phyloP scores from a whole-genome alignment of 371 early-diverging fungal species.

The Globomyces sp. region DNA sequence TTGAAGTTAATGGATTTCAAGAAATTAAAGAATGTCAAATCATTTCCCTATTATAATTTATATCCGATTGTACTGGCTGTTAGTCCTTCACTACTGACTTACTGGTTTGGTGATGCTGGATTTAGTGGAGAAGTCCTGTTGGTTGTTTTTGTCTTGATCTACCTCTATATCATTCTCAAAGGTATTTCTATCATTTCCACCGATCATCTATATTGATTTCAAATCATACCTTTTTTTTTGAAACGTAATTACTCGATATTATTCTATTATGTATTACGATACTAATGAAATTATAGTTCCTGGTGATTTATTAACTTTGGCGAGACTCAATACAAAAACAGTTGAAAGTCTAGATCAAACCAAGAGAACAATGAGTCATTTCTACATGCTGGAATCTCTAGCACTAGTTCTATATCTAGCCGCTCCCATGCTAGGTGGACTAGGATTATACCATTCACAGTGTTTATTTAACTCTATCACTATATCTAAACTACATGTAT shows the following conservation, averaged over 20 bases:
- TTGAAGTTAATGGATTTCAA: no score
- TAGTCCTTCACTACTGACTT: slow-evolving; percentile 1
- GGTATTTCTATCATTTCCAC: slow-evolving; percentile 1
- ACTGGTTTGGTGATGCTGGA: neutral
- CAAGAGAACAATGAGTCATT: no score
- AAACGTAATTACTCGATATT: no score
- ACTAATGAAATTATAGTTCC: neutral
- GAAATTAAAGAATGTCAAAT: no score
- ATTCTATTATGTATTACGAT: no score
- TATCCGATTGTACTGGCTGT: slow-evolving; percentile 12
- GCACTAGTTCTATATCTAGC: slow-evolving; percentile 10
- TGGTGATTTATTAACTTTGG: slow-evolving; percentile 7
- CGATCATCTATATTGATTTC: no score
- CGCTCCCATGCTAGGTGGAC: slow-evolving; percentile 9
- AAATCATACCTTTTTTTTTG: no score
- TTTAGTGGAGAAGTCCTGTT: neutral
- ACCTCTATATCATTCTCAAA: slow-evolving; percentile 18
- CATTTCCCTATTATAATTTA: neutral
- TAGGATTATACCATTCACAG: slow-evolving; percentile 14
- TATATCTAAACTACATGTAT: slow-evolving; percentile 2
- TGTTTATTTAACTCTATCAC: neutral
- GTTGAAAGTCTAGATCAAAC: no score
- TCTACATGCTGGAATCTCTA: neutral
- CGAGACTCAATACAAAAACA: neutral
- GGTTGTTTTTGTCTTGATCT: slow-evolving; percentile 6